Conservation (phyloP, 2,329 filamentous ascomycete genomes). For the Pseudocercospora fuligena region DNA sequence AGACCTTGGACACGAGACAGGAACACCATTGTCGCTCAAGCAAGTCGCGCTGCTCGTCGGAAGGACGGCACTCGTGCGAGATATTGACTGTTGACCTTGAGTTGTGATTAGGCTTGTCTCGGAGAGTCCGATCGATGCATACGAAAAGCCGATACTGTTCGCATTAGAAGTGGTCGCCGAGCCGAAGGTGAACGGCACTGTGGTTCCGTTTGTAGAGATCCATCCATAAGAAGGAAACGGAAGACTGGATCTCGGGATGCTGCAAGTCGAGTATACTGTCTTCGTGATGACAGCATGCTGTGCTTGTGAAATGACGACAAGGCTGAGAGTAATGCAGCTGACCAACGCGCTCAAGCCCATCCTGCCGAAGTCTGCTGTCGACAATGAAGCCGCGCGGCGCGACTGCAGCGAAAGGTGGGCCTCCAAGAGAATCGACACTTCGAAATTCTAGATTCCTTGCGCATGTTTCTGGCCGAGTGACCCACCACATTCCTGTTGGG, state of each 20-base stretch:
- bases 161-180: background rate
- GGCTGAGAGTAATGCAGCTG: background rate
- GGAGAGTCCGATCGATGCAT: background rate
- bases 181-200: background rate
- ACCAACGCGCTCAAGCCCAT: background rate
- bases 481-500: background rate
- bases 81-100: background rate
- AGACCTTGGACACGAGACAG: constrained; percentile 4
- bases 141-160: background rate
- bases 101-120: background rate
- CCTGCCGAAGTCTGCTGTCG: background rate
- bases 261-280: background rate
- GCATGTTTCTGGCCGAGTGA: background rate
- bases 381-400: background rate
- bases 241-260: background rate
- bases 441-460: background rate
- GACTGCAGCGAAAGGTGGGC: background rate
- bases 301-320: background rate
- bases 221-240: constrained; percentile 1
- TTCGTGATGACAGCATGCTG: background rate
- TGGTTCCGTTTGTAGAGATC: background rate
- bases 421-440: background rate
- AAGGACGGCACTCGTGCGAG: background rate
- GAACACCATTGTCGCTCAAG: background rate
- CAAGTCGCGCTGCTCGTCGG: background rate